A percentile compares a stretch with the other conserved stretches of the same genome.
phyloP scores from a whole-genome alignment of 1,139 yeast genomes.

The Saccharomyces pastorianus region DNA sequence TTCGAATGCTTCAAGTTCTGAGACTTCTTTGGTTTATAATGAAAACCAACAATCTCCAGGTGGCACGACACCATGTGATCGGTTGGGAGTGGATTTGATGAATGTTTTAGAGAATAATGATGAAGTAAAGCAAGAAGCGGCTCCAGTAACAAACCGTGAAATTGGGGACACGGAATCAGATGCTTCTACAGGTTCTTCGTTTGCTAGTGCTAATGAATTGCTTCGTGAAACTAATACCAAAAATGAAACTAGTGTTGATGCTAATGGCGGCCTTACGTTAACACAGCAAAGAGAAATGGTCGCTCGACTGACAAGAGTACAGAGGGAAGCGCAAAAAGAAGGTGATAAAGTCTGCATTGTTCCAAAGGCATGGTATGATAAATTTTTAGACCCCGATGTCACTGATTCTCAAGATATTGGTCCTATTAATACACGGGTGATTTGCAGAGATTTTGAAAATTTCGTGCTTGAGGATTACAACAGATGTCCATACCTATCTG shows the following conservation, averaged over 20 bases:
- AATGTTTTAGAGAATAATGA: not conserved
- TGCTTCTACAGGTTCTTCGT: not conserved
- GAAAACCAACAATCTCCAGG: not conserved
- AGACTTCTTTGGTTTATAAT: not conserved
- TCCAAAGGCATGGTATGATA: slow-evolving; percentile 34
- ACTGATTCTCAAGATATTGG: slow-evolving; percentile 26
- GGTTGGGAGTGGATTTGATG: not conserved
- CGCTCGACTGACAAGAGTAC: slow-evolving; percentile 8
- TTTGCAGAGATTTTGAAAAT: slow-evolving; percentile 27
- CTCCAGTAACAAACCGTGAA: not conserved
- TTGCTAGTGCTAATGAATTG: slow-evolving; percentile 3
- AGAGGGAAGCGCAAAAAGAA: slow-evolving; percentile 19
- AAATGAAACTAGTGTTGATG: not conserved
- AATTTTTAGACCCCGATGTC: slow-evolving; percentile 24
- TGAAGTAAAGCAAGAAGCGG: not conserved
- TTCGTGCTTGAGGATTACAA: slow-evolving; percentile 30
- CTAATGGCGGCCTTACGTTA: not conserved
- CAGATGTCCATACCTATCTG: slow-evolving; percentile 28
- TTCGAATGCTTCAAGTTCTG: not conserved
- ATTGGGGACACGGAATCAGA: not conserved
- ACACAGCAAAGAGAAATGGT: not conserved
- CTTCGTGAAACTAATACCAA: slow-evolving; percentile 1
- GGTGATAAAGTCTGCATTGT: slow-evolving; percentile 33
- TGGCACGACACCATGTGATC: not conserved
- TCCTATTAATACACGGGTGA: slow-evolving; percentile 32